Conservation (phyloP, 2,329 filamentous ascomycete genomes). For the Fusarium brachygibbosum region DNA sequence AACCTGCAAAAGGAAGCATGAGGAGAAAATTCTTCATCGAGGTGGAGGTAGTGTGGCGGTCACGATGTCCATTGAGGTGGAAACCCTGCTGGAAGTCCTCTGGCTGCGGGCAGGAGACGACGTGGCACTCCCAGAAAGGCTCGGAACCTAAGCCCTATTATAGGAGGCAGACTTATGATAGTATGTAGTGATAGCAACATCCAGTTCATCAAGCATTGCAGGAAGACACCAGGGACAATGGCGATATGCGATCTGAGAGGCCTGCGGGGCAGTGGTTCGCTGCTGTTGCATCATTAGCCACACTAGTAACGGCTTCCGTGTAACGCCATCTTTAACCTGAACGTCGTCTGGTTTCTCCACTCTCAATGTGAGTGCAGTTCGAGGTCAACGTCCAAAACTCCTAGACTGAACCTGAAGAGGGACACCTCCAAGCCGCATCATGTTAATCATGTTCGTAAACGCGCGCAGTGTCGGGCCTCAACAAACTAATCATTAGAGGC, state of each 20-base stretch:
- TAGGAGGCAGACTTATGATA: slow-evolving; percentile 29
- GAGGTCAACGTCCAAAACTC: neutral
- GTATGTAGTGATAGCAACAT: slow-evolving; percentile 26
- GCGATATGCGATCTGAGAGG: slow-evolving; percentile 33
- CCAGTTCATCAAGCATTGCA: slow-evolving; percentile 21
- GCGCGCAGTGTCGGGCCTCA: slow-evolving; percentile 11
- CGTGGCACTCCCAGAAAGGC: slow-evolving; percentile 47
- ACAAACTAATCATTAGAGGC: neutral
- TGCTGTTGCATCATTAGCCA: slow-evolving; percentile 37
- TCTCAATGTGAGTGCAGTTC: slow-evolving; percentile 1
- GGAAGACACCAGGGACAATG: slow-evolving; percentile 18
- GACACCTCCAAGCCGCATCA: neutral
- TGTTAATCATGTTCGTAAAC: neutral
- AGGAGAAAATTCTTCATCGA: slow-evolving; percentile 45
- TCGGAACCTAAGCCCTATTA: slow-evolving; percentile 38
- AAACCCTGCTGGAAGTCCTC: slow-evolving; percentile 37
- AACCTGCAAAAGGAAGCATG: slow-evolving; percentile 31
- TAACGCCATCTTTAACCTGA: slow-evolving; percentile 30
- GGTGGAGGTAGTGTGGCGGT: slow-evolving; percentile 48
- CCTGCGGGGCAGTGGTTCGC: slow-evolving; percentile 33
- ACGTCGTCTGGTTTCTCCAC: slow-evolving; percentile 30
- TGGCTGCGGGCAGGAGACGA: slow-evolving; percentile 42
- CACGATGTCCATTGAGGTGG: slow-evolving; percentile 46
- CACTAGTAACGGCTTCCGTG: slow-evolving; percentile 41
- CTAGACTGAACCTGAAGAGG: neutral